phyloP scores from a whole-genome alignment of 2,329 filamentous ascomycete species.

The Cercospora sp. region DNA sequence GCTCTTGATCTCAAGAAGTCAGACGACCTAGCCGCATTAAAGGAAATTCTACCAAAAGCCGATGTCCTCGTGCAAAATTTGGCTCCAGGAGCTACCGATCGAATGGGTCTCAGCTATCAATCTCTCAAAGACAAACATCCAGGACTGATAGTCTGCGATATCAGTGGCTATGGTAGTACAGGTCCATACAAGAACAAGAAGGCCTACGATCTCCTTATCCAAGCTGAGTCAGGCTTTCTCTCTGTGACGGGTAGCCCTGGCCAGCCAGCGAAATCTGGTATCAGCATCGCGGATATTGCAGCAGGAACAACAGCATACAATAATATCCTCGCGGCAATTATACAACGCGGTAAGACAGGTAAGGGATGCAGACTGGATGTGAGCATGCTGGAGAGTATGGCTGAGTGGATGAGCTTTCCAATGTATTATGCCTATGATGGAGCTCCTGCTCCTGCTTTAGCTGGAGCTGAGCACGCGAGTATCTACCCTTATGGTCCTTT shows the following conservation, averaged over 20 bases:
- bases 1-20: constrained; percentile 85
- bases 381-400: constrained; percentile 60
- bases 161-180: constrained; percentile 93
- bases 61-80: constrained; percentile 97
- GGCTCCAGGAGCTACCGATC: constrained; percentile 80
- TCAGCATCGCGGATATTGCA: constrained; percentile 91
- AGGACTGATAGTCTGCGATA: constrained; percentile 83
- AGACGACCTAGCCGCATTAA: constrained; percentile 78
- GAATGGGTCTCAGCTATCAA: constrained; percentile 87
- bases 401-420: constrained; percentile 64
- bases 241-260: constrained; percentile 79
- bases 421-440: constrained; percentile 62
- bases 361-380: constrained; percentile 55
- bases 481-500: constrained; percentile 62
- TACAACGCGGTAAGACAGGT: constrained; percentile 57
- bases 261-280: constrained; percentile 91
- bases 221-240: constrained; percentile 57
- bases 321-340: constrained; percentile 85
- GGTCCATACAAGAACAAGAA: constrained; percentile 86
- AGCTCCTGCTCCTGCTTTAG: constrained; percentile 46
- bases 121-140: constrained; percentile 78
- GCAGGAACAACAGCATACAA: constrained; percentile 94
- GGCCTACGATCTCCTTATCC: constrained; percentile 98
- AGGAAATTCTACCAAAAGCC: constrained; percentile 75
- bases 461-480: constrained; percentile 55